Evolutionary conservation across 768 basidiomycete genomes (phyloP), one percentile per base, ranked within the genome.

Genomic region (Calocybe gangraenosa): DNA sequence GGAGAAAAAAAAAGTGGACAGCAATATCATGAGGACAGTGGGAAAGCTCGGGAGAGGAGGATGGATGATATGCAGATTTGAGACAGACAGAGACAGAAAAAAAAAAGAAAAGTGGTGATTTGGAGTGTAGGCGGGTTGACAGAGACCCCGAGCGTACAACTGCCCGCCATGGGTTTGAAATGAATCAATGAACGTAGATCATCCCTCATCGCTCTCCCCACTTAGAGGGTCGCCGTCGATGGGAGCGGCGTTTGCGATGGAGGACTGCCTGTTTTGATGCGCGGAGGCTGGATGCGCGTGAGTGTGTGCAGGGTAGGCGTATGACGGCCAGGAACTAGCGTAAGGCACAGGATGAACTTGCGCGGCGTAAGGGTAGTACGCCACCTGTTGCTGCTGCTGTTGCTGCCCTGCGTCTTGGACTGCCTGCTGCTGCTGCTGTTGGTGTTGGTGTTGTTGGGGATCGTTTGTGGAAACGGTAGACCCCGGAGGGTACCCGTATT

Each of bases 81-180:
- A n/a, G n/a, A n/a, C n/a, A n/a, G n/a, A n/a, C n/a, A n/a, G n/a
- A 36, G 33, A 9, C 23, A 30, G 22, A 25, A 7, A 46, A 7
- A 22, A 17, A 17, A 17, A 15, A 15, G 44, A 18, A 23, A 33
- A 22, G 35, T 37, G 25, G n/a, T 47, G 43, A 40, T 42, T 30
- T 42, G 47, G 51, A 49, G 46, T 20, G 21, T 9, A 52, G 48
- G 48, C 51, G 33, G 51, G 51, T 53, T 53, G n/a, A 36, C 50
- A 52, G 51, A 49, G 48, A 53, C 48, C 51, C 48, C 51, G 47
- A 53, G 48, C 19, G 48, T 53, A 53, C 48, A 44, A 47, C 51
- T 49, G 51, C 51, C 48, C 41, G 48, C 51, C 48, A 44, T 30
- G 19, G 7, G 6, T n/a, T 11, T 25, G 28, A 8, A n/a, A 25